phyloP scores from a whole-genome alignment of 257 asterid genomes.

The Solanum chaucha region DNA sequence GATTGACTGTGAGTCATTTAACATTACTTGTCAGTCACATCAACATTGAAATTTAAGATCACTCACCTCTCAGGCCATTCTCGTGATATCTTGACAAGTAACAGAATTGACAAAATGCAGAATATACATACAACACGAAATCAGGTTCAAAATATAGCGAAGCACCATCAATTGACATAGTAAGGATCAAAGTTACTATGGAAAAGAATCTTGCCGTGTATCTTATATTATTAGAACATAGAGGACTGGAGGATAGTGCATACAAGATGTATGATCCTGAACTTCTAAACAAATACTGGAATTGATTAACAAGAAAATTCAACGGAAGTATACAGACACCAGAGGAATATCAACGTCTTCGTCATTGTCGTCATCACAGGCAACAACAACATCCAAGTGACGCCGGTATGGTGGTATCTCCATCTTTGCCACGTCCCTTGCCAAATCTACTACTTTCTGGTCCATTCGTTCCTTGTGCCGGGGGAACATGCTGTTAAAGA shows the following conservation, averaged over 20 bases:
- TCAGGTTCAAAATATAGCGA: neutral
- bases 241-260: neutral
- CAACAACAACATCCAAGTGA: conserved; percentile 73
- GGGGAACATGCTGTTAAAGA: conserved; percentile 73
- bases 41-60: neutral
- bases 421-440: conserved; percentile 64
- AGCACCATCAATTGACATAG: neutral
- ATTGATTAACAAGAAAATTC: neutral
- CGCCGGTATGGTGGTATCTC: conserved; percentile 60
- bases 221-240: neutral
- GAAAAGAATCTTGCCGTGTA: neutral
- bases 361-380: conserved; percentile 86
- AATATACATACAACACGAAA: neutral
- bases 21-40: neutral
- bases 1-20: neutral
- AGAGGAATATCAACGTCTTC: conserved; percentile 82
- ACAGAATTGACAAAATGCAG: neutral
- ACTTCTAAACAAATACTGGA: neutral
- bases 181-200: neutral
- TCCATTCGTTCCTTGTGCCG: conserved; percentile 85
- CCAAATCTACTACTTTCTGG: conserved; percentile 55
- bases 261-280: neutral
- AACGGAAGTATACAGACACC: conserved; percentile 60
- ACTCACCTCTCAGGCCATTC: too few relatives aligned
- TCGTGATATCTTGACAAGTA: neutral